A percentile compares a stretch with the other conserved stretches of the same genome.
These are phyloP conservation scores for Endoconidiophora polonica DNA, from an alignment of 2,329 filamentous ascomycete species.

Conservation along the genomic window DNA sequence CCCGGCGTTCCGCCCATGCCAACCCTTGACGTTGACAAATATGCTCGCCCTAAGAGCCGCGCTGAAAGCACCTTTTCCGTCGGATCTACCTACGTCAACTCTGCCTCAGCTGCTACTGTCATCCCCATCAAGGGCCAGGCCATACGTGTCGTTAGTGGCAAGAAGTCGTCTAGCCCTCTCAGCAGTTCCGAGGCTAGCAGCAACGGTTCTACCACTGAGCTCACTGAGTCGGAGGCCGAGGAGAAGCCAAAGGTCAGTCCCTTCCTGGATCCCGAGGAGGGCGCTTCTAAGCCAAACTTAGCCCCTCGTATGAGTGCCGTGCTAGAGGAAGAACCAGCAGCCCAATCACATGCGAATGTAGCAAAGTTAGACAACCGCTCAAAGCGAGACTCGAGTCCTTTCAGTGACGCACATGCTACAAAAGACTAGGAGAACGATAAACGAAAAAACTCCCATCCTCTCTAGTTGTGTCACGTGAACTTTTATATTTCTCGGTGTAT, in stretches of 20 bases:
- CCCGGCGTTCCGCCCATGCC: slow-evolving; percentile 55
- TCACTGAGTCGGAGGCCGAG: not conserved
- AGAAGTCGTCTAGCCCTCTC: slow-evolving; percentile 20
- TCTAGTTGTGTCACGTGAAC: not conserved
- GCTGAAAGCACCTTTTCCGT: slow-evolving; percentile 44
- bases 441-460: not conserved
- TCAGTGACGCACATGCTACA: slow-evolving; percentile 41
- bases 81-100: slow-evolving; percentile 52
- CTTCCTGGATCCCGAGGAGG: slow-evolving; percentile 38
- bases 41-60: slow-evolving; percentile 37
- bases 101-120: slow-evolving; percentile 39
- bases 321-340: slow-evolving; percentile 33
- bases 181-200: not conserved
- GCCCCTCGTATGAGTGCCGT: slow-evolving; percentile 36
- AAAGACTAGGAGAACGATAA: slow-evolving; percentile 23
- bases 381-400: slow-evolving; percentile 29
- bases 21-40: slow-evolving; percentile 48
- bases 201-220: not conserved
- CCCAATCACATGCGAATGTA: slow-evolving; percentile 19
- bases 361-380: slow-evolving; percentile 16
- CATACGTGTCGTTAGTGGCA: slow-evolving; percentile 37
- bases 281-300: slow-evolving; percentile 20
- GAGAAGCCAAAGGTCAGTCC: slow-evolving; percentile 26
- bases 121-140: slow-evolving; percentile 41
- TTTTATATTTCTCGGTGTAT: not conserved